A percentile compares a stretch with the other conserved stretches of the same genome.
Evolutionary conservation across 495 filamentous ascomycete genomes (phyloP).

Genomic region (Alectoria sarmentosa): DNA sequence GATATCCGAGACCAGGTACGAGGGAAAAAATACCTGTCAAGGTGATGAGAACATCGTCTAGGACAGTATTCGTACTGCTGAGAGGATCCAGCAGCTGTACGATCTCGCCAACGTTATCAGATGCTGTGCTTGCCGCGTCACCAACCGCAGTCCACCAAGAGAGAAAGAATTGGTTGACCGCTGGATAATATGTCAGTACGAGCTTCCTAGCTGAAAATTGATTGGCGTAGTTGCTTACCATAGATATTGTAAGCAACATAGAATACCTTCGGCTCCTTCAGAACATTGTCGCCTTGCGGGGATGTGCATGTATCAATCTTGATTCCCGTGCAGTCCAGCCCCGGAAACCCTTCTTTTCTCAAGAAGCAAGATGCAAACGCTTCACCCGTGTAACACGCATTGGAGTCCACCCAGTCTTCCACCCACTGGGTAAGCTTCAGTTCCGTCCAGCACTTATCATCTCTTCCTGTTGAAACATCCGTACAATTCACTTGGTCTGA

Average conservation of each 20-base stretch:
- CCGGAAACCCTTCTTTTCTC: constrained; percentile 18
- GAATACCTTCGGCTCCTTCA: constrained; percentile 13
- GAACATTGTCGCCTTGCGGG: constrained; percentile 14
- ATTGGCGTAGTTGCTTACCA: neutral
- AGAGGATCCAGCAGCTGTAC: constrained; percentile 19
- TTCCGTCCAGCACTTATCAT: constrained; percentile 23
- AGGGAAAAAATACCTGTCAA: constrained; percentile 21
- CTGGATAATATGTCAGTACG: neutral
- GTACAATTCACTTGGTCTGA: constrained; percentile 11
- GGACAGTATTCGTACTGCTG: constrained; percentile 10
- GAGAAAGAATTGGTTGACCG: constrained; percentile 23
- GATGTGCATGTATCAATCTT: constrained; percentile 21
- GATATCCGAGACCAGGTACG: constrained; percentile 12
- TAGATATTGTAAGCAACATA: constrained; percentile 26
- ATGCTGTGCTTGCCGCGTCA: constrained; percentile 10
- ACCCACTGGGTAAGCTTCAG: constrained; percentile 19
- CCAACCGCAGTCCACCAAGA: constrained; percentile 25
- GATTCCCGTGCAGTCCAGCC: constrained; percentile 23
- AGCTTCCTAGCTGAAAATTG: neutral
- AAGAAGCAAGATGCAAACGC: constrained; percentile 21
- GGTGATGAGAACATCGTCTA: constrained; percentile 20
- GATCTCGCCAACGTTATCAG: constrained; percentile 20
- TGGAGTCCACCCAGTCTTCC: constrained; percentile 10
- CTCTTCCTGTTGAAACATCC: constrained; percentile 15
- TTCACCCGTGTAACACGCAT: constrained; percentile 17